Evolutionary conservation across 495 filamentous ascomycete genomes (phyloP), one percentile per base, ranked within the genome.

Genomic region (Thermothielavioides terrestris): DNA sequence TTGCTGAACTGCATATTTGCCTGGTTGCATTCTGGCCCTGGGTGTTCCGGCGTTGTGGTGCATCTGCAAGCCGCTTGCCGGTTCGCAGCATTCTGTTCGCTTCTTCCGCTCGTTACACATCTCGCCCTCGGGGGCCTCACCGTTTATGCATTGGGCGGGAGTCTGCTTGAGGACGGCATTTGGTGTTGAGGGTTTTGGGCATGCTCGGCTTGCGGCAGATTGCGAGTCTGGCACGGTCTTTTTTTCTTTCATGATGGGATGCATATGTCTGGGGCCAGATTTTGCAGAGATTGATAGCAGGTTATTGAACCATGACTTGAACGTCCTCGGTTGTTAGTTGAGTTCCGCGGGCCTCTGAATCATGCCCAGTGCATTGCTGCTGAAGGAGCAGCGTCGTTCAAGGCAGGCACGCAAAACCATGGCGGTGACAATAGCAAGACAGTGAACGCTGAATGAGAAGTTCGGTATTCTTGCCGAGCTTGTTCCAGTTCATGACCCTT

Each of bases 131-230:
- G 18, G 25, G 46, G 37, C 37, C 12, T 17, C 31, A 25, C 31
- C 17, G 11, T 44, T 44, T 22, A 50, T 50, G 53, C 53, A 50
- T 51, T 55, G 53, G 47, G 42, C 27, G 36, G 48, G 30, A 11
- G 15, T 46, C 28, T 46, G 35, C 26, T 43, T 41, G 46, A 26
- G 12, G 21, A 30, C 34, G 31, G 27, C 40, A 1, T 23, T 28
- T 6, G 30, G 43, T 34, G 25, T 42, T 41, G 4, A 8, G 22
- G 50, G 21, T 2, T 18, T 36, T 14, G 18, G 17, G 35, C 35
- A 47, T 34, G 42, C 8, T 22, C 12, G 46, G 26, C 2, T 39
- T 39, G 25, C 43, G n/a, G n/a, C 26, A 49, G 52, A 38, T 25
- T 46, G 40, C 4, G 18, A 23, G 17, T 28, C 10, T 28, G 18